Conservation (phyloP, 1,284 basidiomycete species). For the Rhizopogon hawkerae region DNA sequence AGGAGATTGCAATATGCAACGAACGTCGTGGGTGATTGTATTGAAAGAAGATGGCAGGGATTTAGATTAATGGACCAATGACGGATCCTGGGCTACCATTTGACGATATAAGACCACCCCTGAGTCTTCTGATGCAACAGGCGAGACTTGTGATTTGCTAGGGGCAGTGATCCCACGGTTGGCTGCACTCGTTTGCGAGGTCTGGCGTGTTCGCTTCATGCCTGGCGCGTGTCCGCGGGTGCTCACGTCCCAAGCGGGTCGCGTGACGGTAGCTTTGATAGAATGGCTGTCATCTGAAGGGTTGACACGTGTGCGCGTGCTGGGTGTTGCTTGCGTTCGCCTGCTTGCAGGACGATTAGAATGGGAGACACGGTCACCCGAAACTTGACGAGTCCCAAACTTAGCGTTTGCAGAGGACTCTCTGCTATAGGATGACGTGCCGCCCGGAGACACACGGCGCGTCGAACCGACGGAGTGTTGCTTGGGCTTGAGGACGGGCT, state of each 20-base stretch:
- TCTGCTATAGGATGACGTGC: slow-evolving; percentile 48
- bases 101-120: slow-evolving; percentile 74
- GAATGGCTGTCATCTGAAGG: slow-evolving; percentile 51
- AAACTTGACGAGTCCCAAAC: slow-evolving; percentile 67
- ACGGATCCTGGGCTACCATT: slow-evolving; percentile 64
- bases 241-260: slow-evolving; percentile 62
- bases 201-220: slow-evolving; percentile 54
- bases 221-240: slow-evolving; percentile 36
- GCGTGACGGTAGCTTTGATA: slow-evolving; percentile 58
- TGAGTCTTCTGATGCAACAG: slow-evolving; percentile 76
- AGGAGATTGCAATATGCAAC: slow-evolving; percentile 20
- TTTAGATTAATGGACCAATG: slow-evolving; percentile 37
- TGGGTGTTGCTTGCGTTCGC: slow-evolving; percentile 46
- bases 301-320: slow-evolving; percentile 34
- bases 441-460: slow-evolving; percentile 40
- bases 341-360: slow-evolving; percentile 53
- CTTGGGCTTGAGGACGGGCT: slow-evolving; percentile 54
- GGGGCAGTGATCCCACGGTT: slow-evolving; percentile 22
- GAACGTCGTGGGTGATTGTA: slow-evolving; percentile 18
- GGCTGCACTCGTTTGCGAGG: slow-evolving; percentile 57
- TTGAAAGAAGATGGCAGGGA: slow-evolving; percentile 14
- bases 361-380: slow-evolving; percentile 40
- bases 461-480: slow-evolving; percentile 28
- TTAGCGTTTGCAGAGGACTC: slow-evolving; percentile 81
- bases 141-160: slow-evolving; percentile 53